These are phyloP conservation scores for Gynochthodes officinalis DNA, from an alignment of 257 asterid genomes.

Conservation along the genomic window DNA sequence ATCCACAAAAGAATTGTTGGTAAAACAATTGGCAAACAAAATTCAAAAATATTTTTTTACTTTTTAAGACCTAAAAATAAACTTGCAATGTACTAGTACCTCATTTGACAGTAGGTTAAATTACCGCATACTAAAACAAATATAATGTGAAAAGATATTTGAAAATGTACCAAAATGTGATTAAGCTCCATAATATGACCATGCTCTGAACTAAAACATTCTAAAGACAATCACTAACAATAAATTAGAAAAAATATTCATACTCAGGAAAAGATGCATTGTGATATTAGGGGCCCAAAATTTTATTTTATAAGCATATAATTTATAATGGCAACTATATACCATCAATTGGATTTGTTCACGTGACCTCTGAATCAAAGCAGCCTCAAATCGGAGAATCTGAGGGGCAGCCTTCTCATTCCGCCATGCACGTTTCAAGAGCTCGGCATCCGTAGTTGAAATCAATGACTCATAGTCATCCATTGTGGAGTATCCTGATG, in stretches of 20 bases:
- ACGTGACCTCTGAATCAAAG: conserved; percentile 66
- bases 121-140: no score
- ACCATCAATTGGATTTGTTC: conserved; percentile 72
- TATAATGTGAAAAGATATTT: neutral
- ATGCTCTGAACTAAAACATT: neutral
- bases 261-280: neutral
- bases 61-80: neutral
- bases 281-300: neutral
- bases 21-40: no score
- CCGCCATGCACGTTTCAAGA: conserved; percentile 80
- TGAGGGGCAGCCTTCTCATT: conserved; percentile 96
- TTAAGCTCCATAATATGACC: neutral
- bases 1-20: no score
- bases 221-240: neutral
- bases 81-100: no score
- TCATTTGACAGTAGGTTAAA: no score
- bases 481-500: conserved; percentile 27
- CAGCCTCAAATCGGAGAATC: conserved; percentile 60
- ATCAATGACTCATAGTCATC: conserved; percentile 68
- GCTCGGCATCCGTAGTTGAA: conserved; percentile 72
- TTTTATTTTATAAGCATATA: no score
- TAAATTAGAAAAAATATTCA: neutral
- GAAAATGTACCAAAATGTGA: neutral
- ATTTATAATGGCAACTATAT: neutral
- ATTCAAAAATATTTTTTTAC: no score